Conservation (phyloP, 495 filamentous ascomycete genomes). For the Aspergillus egyptiacus region DNA sequence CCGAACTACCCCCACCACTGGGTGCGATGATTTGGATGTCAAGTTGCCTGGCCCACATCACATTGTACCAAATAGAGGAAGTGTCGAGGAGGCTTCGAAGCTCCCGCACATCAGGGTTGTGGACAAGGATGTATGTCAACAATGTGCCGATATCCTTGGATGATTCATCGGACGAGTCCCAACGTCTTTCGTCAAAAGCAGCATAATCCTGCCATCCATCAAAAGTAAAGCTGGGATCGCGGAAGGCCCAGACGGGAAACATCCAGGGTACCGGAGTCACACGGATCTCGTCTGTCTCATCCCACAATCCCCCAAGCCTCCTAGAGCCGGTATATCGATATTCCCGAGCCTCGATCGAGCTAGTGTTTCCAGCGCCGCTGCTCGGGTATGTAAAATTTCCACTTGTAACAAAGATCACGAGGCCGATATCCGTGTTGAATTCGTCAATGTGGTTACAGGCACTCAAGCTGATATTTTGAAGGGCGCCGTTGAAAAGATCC, state of each 20-base stretch:
- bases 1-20: no score
- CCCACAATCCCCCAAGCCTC: background rate
- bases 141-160: background rate
- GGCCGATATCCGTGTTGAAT: background rate
- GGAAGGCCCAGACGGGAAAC: background rate
- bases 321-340: background rate
- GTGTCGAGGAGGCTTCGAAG: no score
- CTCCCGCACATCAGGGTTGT: background rate
- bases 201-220: background rate
- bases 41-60: no score
- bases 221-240: background rate
- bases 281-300: background rate
- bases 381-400: background rate
- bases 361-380: no score
- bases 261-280: background rate
- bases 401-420: background rate
- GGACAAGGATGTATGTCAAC: background rate
- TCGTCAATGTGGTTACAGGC: background rate
- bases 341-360: background rate
- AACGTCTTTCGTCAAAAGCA: background rate
- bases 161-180: background rate
- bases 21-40: no score
- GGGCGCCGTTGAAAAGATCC: background rate
- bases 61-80: no score
- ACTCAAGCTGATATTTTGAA: background rate